Percentiles rank a stretch among this genome's conserved stretches.
Conservation (phyloP, 2,329 filamentous ascomycete genomes). For the Penicillium digitatum region DNA sequence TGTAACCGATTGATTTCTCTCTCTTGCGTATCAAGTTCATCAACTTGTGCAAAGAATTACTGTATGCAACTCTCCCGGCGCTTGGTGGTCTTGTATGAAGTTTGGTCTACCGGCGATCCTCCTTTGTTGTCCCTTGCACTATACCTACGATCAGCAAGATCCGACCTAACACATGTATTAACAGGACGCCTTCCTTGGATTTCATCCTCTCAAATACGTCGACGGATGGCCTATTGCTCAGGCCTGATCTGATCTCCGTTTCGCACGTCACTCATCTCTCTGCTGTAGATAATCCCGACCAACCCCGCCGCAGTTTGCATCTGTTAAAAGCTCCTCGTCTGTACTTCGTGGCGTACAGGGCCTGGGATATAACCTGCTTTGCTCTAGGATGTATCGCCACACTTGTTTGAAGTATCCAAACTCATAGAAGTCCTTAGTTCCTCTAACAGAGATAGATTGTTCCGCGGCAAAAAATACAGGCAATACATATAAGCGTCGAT, state of each 20-base stretch:
- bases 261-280: slow-evolving; percentile 1
- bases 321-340: background rate
- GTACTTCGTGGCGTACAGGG: background rate
- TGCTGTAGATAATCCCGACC: background rate
- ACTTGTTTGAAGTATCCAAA: background rate
- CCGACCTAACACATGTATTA: slow-evolving; percentile 15
- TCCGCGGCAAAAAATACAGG: background rate
- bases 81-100: background rate
- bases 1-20: background rate
- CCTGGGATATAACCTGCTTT: background rate
- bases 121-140: slow-evolving; percentile 15
- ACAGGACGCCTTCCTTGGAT: slow-evolving; percentile 33
- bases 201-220: slow-evolving; percentile 29
- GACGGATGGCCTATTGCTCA: slow-evolving; percentile 33
- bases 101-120: slow-evolving; percentile 11
- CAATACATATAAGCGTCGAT: background rate
- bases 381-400: too few relatives aligned
- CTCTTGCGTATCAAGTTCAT: slow-evolving; percentile 15
- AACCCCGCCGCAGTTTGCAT: background rate
- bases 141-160: background rate
- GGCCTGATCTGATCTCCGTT: slow-evolving; percentile 11
- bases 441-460: background rate
- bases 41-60: background rate
- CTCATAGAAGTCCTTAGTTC: too few relatives aligned
- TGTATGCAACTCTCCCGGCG: background rate